Percentiles rank a stretch among this genome's conserved stretches.
Evolutionary conservation across 1,284 basidiomycete genomes (phyloP).

Genomic region (Trichosporon sp.): DNA sequence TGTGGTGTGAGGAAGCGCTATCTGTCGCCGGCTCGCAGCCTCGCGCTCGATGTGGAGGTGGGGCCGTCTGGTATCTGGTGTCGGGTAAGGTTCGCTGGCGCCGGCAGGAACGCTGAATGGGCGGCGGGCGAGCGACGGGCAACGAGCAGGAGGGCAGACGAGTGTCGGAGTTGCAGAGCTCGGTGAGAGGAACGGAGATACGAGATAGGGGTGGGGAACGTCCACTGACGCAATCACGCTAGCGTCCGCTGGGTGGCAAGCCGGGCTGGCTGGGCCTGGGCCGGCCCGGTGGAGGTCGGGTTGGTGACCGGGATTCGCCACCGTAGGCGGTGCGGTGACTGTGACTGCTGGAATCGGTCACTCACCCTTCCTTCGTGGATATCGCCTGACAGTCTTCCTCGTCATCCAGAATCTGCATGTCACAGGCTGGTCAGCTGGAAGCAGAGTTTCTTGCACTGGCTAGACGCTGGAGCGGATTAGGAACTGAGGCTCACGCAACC

Average conservation of each 20-base stretch:
- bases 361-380: too few relatives aligned
- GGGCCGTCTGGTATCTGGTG: neutral
- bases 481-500: too few relatives aligned
- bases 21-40: neutral
- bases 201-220: neutral
- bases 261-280: too few relatives aligned
- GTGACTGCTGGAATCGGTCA: too few relatives aligned
- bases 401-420: too few relatives aligned
- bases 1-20: neutral
- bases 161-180: neutral
- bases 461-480: too few relatives aligned
- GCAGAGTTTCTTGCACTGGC: too few relatives aligned
- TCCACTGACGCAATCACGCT: neutral
- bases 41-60: neutral
- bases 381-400: too few relatives aligned
- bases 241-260: neutral
- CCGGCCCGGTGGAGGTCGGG: neutral
- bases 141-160: neutral
- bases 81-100: neutral
- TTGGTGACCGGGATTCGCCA: too few relatives aligned
- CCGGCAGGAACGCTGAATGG: neutral
- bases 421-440: too few relatives aligned
- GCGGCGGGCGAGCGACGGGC: too few relatives aligned
- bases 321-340: too few relatives aligned
- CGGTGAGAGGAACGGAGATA: neutral